A percentile compares a stretch with the other conserved stretches of the same genome.
These are phyloP conservation scores for Pythium aristosporum DNA, from an alignment of 352 stramenopile genomes.

Conservation along the genomic window DNA sequence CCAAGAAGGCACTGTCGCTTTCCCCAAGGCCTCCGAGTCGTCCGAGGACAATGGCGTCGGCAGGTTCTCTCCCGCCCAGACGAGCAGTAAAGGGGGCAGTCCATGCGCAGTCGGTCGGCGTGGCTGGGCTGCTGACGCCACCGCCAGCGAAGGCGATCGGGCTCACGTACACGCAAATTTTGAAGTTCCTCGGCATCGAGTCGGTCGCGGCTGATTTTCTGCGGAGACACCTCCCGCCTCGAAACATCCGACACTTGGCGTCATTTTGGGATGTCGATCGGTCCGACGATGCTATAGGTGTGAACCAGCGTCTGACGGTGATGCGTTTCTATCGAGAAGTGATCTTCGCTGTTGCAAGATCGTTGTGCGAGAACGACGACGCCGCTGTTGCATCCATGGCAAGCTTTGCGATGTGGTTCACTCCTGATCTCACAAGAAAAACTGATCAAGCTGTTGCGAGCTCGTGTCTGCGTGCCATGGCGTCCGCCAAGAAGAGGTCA, in stretches of 20 bases:
- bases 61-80: background rate
- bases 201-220: background rate
- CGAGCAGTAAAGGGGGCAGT: background rate
- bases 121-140: background rate
- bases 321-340: conserved; percentile 8
- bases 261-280: background rate
- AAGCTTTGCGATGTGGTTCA: background rate
- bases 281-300: background rate
- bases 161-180: background rate
- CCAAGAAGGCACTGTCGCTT: background rate
- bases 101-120: too few relatives aligned
- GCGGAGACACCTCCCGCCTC: background rate
- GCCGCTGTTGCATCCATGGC: background rate
- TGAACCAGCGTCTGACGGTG: background rate
- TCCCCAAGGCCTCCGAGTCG: background rate
- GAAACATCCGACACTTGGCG: background rate
- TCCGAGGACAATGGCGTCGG: background rate
- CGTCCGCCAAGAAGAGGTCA: conserved; percentile 6
- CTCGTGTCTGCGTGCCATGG: background rate
- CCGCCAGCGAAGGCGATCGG: background rate
- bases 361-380: background rate
- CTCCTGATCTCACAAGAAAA: background rate
- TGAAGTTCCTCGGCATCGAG: conserved; percentile 2
- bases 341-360: background rate
- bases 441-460: background rate